Evolutionary conservation across 2,329 filamentous ascomycete genomes (phyloP).

Genomic region (Magnaporthiopsis rhizophila): DNA sequence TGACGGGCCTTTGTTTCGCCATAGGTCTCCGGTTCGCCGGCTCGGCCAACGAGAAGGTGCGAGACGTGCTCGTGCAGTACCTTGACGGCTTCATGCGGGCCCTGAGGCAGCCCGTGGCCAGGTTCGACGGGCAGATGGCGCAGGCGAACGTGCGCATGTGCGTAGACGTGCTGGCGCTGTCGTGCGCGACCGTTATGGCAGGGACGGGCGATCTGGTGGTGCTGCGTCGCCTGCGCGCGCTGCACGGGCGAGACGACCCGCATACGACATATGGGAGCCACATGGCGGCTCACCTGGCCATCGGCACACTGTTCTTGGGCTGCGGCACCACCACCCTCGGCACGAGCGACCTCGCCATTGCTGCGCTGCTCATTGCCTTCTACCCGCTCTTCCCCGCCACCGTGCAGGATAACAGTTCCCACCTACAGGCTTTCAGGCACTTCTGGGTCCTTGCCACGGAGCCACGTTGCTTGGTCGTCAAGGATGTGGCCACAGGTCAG

Average conservation of each 20-base stretch:
- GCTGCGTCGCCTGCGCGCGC: constrained; percentile 73
- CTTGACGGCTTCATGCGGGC: constrained; percentile 81
- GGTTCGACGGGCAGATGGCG: constrained; percentile 79
- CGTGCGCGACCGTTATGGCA: constrained; percentile 85
- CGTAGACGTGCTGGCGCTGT: constrained; percentile 77
- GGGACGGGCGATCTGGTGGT: constrained; percentile 85
- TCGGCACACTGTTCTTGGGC: constrained; percentile 83
- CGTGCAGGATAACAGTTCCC: constrained; percentile 88
- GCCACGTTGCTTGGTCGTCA: constrained; percentile 76
- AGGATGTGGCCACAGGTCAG: constrained; percentile 77
- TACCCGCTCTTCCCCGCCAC: constrained; percentile 87
- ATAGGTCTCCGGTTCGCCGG: constrained; percentile 68
- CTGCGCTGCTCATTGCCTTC: constrained; percentile 79
- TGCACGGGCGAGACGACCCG: constrained; percentile 78
- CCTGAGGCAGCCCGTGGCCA: constrained; percentile 45
- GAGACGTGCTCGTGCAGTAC: constrained; percentile 76
- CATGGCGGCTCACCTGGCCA: constrained; percentile 83
- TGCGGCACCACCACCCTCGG: constrained; percentile 90
- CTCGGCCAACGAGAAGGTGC: constrained; percentile 59
- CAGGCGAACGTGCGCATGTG: constrained; percentile 82
- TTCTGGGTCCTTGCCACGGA: constrained; percentile 95
- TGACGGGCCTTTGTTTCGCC: constrained; percentile 80
- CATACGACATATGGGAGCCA: constrained; percentile 91
- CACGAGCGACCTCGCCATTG: constrained; percentile 79
- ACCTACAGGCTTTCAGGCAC: constrained; percentile 92